phyloP scores from a whole-genome alignment of 306 rosid species.

The Astragalus glycyphyllos region DNA sequence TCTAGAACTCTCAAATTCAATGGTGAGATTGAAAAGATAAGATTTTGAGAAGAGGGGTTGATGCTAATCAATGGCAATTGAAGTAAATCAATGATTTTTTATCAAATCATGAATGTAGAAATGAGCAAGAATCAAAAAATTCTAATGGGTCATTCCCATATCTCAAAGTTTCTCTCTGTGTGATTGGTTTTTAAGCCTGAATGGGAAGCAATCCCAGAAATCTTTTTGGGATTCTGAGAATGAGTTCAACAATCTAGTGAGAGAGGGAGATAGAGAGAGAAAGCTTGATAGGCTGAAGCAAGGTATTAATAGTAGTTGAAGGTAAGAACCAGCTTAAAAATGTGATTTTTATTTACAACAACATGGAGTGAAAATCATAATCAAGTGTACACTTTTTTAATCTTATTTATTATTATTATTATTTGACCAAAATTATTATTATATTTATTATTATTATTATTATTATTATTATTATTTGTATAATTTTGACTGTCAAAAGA shows the following conservation, averaged over 20 bases:
- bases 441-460: not conserved
- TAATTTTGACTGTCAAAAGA: not conserved
- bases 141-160: constrained; percentile 12
- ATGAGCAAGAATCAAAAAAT: constrained; percentile 19
- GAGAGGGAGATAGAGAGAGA: constrained; percentile 35
- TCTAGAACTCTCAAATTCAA: constrained; percentile 24
- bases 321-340: constrained; percentile 11
- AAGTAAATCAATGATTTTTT: constrained; percentile 35
- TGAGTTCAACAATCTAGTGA: constrained; percentile 9
- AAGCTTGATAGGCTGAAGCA: constrained; percentile 38
- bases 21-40: not conserved
- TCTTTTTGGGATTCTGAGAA: constrained; percentile 19
- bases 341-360: not conserved
- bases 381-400: no score
- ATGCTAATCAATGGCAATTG: constrained; percentile 12
- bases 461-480: not conserved
- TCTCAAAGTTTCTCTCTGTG: constrained; percentile 12
- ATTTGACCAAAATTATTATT: no score
- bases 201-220: constrained; percentile 36
- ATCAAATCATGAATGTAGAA: constrained; percentile 16
- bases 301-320: constrained; percentile 48
- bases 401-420: not conserved
- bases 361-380: not conserved
- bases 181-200: constrained; percentile 38
- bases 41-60: constrained; percentile 28